These are phyloP conservation scores for Penicillium lividum DNA, from an alignment of 495 filamentous ascomycete species.

Conservation along the genomic window DNA sequence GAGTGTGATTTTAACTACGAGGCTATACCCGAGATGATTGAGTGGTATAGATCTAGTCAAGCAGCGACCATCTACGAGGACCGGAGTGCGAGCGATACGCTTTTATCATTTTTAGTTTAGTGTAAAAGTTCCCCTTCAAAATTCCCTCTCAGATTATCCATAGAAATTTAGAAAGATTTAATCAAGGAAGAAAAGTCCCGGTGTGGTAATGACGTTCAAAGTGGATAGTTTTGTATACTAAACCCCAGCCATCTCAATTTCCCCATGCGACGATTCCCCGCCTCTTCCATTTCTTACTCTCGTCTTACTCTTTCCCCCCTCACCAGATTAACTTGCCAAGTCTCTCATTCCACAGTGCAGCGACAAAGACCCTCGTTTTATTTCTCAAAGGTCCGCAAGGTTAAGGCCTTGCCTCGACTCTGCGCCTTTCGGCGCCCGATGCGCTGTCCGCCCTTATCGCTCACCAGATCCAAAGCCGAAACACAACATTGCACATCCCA, in stretches of 20 bases:
- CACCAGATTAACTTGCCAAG: conserved; percentile 3
- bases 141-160: no score
- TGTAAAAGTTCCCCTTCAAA: no score
- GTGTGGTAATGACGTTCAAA: not conserved
- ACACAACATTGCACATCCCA: not conserved
- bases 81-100: no score
- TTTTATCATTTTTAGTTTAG: no score
- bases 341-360: not conserved
- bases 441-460: conserved; percentile 28
- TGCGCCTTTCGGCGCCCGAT: conserved; percentile 28
- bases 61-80: no score
- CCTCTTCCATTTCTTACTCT: conserved; percentile 10
- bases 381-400: not conserved
- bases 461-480: conserved; percentile 8
- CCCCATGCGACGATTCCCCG: conserved; percentile 15
- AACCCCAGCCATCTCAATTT: conserved; percentile 37
- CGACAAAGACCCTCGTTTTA: not conserved
- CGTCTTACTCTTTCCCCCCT: not conserved
- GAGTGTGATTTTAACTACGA: no score
- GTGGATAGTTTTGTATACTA: conserved; percentile 6
- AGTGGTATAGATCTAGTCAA: no score
- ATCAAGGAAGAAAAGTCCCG: conserved; percentile 2
- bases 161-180: conserved; percentile 3
- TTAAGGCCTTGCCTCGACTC: conserved; percentile 4
- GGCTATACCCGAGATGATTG: no score